Evolutionary conservation across 1,284 basidiomycete genomes (phyloP).

Genomic region (Apiotrichum siamense): DNA sequence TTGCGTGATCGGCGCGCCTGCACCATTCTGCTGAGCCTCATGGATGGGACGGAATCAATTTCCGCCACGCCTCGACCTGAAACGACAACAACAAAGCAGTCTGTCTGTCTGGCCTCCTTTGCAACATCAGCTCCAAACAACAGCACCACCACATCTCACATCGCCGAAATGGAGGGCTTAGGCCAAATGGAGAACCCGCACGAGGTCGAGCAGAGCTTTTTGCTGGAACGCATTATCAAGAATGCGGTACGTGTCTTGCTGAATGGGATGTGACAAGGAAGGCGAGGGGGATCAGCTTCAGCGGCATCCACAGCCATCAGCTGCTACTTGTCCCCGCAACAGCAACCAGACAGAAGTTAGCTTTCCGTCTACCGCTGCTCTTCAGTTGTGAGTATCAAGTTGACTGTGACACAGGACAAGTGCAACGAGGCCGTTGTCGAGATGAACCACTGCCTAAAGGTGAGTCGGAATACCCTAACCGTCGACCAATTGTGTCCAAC

Average conservation of each 20-base stretch:
- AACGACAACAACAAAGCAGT: background rate
- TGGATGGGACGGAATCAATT: background rate
- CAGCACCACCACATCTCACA: background rate
- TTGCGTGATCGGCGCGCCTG: too few species aligned
- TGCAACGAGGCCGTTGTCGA: constrained; percentile 46
- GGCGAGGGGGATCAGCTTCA: too few species aligned
- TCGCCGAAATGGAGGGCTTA: background rate
- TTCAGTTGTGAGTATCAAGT: constrained; percentile 47
- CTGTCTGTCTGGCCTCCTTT: background rate
- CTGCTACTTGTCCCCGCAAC: too few species aligned
- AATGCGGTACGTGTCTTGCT: constrained; percentile 60
- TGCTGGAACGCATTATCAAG: constrained; percentile 82
- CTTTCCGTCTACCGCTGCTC: too few species aligned
- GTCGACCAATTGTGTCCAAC: too few species aligned
- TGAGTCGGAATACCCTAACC: constrained; percentile 12
- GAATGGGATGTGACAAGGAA: too few species aligned
- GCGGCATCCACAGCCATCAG: too few species aligned
- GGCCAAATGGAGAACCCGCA: constrained; percentile 77
- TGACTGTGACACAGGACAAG: constrained; percentile 39
- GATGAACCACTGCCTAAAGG: constrained; percentile 45
- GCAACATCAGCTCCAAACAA: background rate
- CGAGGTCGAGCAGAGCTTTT: constrained; percentile 79
- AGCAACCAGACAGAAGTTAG: too few species aligned
- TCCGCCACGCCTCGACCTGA: too few species aligned
- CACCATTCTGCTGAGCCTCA: too few species aligned